Evolutionary conservation across 805 yeast species (phyloP).

Genomic region (Blastobotrys muscicola): DNA sequence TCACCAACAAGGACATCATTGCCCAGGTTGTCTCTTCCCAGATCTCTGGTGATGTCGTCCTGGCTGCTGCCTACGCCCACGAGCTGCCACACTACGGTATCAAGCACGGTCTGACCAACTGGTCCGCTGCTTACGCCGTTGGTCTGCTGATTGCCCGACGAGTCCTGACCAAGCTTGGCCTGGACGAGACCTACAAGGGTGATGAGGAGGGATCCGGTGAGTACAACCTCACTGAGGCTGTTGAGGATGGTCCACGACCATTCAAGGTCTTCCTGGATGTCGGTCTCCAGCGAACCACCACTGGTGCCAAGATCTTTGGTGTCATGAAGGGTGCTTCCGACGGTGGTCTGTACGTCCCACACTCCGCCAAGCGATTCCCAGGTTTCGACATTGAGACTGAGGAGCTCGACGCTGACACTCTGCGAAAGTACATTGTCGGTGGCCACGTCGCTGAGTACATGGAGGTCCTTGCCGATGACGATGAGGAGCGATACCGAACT

Average conservation of each 20-base stretch:
- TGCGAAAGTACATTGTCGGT: constrained; percentile 99
- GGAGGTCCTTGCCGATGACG: constrained; percentile 99
- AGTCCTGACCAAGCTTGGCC: constrained; percentile 93
- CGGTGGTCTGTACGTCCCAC: constrained; percentile 99
- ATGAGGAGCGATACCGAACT: constrained; percentile 97
- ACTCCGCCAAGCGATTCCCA: constrained; percentile 99
- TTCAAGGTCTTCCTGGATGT: constrained; percentile 99
- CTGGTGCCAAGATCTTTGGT: constrained; percentile 99
- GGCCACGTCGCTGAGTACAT: constrained; percentile 99
- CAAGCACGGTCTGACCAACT: constrained; percentile 97
- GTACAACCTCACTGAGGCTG: constrained; percentile 96
- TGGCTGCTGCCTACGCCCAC: constrained; percentile 97
- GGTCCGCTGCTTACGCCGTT: constrained; percentile 99
- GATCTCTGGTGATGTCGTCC: constrained; percentile 92
- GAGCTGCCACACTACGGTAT: constrained; percentile 98
- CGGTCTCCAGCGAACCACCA: constrained; percentile 99
- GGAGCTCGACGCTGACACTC: constrained; percentile 94
- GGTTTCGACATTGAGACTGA: constrained; percentile 99
- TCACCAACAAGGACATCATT: constrained; percentile 99
- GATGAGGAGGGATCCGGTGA: constrained; percentile 99
- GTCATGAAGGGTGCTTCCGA: constrained; percentile 99
- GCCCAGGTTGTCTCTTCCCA: constrained; percentile 95
- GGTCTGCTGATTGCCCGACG: constrained; percentile 99
- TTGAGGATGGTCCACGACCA: constrained; percentile 99
- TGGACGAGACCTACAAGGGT: constrained; percentile 97